Evolutionary conservation across 139 green algal genomes (phyloP), one percentile per base, ranked within the genome.

Genomic region (Parachlorella kessleri): DNA sequence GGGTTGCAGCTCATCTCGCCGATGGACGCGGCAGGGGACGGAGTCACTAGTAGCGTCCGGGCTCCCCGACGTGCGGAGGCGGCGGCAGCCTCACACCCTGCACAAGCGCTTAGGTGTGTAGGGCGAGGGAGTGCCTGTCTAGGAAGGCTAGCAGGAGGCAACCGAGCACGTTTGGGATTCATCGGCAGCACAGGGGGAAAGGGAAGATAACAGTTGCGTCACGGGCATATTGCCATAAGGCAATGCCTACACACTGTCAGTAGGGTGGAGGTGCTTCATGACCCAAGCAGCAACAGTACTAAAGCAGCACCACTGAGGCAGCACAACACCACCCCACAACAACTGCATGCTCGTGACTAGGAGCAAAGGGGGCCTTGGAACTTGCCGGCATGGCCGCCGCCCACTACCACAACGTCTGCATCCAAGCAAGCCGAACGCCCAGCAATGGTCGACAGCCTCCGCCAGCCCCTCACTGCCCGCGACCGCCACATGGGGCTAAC

Each of bases 1-100:
- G 88, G 88, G 82, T 92, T 92, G 83, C 88, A 92, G 77, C 77
- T 87, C 84, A 92, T 90, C 71, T 90, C 84, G 10, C 88, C 88
- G 26, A 92, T 84, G 70, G 53, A 83, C 18, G 76, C 68, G 32
- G 39, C 33, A 0, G 88, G 88, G 0, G 78, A 76, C 21, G 86
- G 86, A 0, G 84, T 91, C 4, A 91, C 80, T 3, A 92, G 82
- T 26, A 90, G 40, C 3, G 85, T 89, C 26, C 8, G 33, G 2
- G 88, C 87, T 6, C 88, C 88, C 0, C 88, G 79, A 1, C 88
- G 75, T 0, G 79, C 82, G 4, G 88, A 77, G 28, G 88, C 88
- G 14, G 88, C 88, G 9, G 87, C 88, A 26, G 88, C 88, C 48
- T 92, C 88, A 30, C 78, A 87, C 0, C 88, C 88, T 41, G 88